phyloP scores from a whole-genome alignment of 2,329 filamentous ascomycete species.

The Fusarium graminum region DNA sequence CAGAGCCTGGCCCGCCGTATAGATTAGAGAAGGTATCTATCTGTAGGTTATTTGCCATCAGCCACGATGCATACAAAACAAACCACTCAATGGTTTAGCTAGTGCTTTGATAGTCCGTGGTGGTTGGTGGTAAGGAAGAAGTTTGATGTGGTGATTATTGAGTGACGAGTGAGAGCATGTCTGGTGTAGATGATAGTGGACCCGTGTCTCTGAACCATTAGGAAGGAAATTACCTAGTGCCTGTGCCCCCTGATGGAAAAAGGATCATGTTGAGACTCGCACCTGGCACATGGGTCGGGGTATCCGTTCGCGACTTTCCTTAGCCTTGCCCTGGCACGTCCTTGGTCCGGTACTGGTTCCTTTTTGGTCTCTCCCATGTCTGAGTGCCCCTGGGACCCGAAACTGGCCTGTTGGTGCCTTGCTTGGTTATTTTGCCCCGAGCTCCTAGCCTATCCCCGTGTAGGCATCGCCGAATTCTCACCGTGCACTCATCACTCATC shows the following conservation, averaged over 20 bases:
- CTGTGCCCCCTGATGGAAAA: no score
- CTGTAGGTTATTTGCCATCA: background rate
- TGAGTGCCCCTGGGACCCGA: constrained; percentile 41
- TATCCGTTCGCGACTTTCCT: constrained; percentile 26
- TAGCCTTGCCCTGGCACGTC: constrained; percentile 30
- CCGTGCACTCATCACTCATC: constrained; percentile 49
- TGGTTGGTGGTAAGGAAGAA: constrained; percentile 13
- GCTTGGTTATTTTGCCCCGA: constrained; percentile 25
- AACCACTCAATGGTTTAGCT: constrained; percentile 30
- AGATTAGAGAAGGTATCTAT: background rate
- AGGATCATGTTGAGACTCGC: constrained; percentile 6
- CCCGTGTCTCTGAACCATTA: constrained; percentile 39
- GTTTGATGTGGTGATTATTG: constrained; percentile 9
- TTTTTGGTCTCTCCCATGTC: constrained; percentile 30
- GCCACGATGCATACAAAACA: background rate
- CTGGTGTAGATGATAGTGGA: constrained; percentile 13
- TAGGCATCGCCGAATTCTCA: constrained; percentile 44
- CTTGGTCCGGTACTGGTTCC: constrained; percentile 36
- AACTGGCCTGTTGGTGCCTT: constrained; percentile 41
- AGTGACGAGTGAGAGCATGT: background rate
- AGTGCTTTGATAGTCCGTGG: constrained; percentile 20
- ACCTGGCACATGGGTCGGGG: constrained; percentile 22
- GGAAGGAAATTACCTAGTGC: constrained; percentile 21
- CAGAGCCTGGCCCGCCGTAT: constrained; percentile 12
- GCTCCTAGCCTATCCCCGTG: constrained; percentile 30